phyloP scores from a whole-genome alignment of 768 basidiomycete species.

The Amanita rubescens region DNA sequence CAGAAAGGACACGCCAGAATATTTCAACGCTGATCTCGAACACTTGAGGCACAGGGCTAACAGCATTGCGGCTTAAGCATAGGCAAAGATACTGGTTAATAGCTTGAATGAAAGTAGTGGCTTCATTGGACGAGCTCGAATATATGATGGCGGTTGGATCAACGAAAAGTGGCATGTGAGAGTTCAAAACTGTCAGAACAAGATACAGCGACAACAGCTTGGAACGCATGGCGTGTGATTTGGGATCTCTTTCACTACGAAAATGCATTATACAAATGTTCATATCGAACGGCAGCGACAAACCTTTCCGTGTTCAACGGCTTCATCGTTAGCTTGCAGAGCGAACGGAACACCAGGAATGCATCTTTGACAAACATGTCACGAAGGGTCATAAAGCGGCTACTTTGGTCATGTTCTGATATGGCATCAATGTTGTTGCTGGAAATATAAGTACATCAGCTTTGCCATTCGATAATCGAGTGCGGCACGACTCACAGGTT shows the following conservation, averaged over 20 bases:
- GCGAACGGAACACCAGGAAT: slow-evolving; percentile 92
- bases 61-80: slow-evolving; percentile 88
- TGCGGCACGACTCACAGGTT: slow-evolving; percentile 1
- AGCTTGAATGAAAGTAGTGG: slow-evolving; percentile 86
- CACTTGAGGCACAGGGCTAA: slow-evolving; percentile 91
- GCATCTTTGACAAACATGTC: slow-evolving; percentile 97
- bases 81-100: slow-evolving; percentile 95
- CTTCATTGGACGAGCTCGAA: slow-evolving; percentile 82
- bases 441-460: slow-evolving; percentile 28
- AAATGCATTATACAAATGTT: slow-evolving; percentile 4
- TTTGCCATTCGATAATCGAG: slow-evolving; percentile 1
- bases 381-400: slow-evolving; percentile 55
- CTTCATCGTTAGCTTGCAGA: slow-evolving; percentile 98
- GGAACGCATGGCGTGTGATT: slow-evolving; percentile 95
- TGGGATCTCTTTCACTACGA: slow-evolving; percentile 87
- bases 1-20: slow-evolving; percentile 93
- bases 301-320: slow-evolving; percentile 90
- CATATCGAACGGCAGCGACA: slow-evolving; percentile 13
- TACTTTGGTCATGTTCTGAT: slow-evolving; percentile 25
- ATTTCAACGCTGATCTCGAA: slow-evolving; percentile 98
- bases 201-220: slow-evolving; percentile 93
- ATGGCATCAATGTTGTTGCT: slow-evolving; percentile 27
- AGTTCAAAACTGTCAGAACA: slow-evolving; percentile 84
- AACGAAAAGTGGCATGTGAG: slow-evolving; percentile 85
- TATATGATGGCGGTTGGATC: slow-evolving; percentile 87